Conservation (phyloP, 164 flowering plant genomes). For the Brasenia schreberi region DNA sequence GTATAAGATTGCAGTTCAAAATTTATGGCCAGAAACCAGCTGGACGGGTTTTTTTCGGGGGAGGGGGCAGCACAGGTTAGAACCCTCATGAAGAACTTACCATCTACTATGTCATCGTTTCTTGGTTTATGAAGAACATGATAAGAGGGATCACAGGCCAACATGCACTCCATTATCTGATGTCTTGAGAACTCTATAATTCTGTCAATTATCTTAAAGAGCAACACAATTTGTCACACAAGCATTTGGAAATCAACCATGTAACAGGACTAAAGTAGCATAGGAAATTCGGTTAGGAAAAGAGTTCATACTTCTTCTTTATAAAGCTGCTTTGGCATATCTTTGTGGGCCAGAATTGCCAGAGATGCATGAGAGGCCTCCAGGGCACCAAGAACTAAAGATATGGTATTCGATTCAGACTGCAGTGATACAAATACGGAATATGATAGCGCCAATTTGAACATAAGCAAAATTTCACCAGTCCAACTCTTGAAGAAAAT, state of each 20-base stretch:
- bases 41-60: too few relatives aligned
- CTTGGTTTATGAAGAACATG: conserved; percentile 76
- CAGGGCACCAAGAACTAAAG: conserved; percentile 52
- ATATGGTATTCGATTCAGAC: conserved; percentile 46
- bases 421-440: background rate
- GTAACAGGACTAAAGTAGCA: background rate
- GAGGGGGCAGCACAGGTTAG: background rate
- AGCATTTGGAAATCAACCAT: background rate
- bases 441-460: too few relatives aligned
- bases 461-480: too few relatives aligned
- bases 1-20: too few relatives aligned
- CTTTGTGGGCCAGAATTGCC: conserved; percentile 56
- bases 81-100: conserved; percentile 20
- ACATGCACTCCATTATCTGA: conserved; percentile 78
- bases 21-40: too few relatives aligned
- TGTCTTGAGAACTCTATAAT: conserved; percentile 85
- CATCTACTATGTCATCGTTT: conserved; percentile 47
- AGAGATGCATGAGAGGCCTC: conserved; percentile 89
- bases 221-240: background rate
- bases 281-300: background rate
- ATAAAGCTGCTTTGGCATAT: conserved; percentile 90
- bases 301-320: conserved; percentile 72
- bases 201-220: conserved; percentile 72
- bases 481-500: too few relatives aligned
- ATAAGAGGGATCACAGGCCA: conserved; percentile 75